These are phyloP conservation scores for Coniochaeta sp. DNA, from an alignment of 2,329 filamentous ascomycete genomes.

Conservation along the genomic window DNA sequence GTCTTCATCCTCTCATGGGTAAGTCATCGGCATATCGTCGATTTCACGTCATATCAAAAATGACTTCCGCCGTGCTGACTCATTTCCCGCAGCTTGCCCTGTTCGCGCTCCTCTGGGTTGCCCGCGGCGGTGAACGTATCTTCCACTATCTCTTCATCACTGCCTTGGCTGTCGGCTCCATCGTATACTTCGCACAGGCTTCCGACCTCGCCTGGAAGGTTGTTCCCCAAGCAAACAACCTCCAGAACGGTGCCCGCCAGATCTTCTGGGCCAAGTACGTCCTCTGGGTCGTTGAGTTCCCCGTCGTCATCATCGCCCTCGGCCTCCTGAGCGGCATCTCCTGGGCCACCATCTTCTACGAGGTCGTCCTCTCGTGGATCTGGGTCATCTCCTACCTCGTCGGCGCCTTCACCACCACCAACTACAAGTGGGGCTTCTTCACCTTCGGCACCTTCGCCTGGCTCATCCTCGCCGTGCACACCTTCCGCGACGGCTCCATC, in stretches of 20 bases:
- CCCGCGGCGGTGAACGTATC: slow-evolving; percentile 39
- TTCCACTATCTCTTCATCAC: slow-evolving; percentile 50
- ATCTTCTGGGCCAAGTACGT: slow-evolving; percentile 50
- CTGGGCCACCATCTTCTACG: slow-evolving; percentile 48
- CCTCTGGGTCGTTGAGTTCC: slow-evolving; percentile 45
- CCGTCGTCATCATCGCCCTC: slow-evolving; percentile 34
- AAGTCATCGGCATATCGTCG: slow-evolving; percentile 9
- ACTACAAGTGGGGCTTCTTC: slow-evolving; percentile 53
- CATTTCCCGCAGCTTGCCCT: slow-evolving; percentile 26
- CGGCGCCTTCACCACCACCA: slow-evolving; percentile 36
- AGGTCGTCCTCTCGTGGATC: slow-evolving; percentile 40
- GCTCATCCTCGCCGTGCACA: slow-evolving; percentile 36
- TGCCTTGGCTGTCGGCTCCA: slow-evolving; percentile 37
- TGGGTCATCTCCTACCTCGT: slow-evolving; percentile 45
- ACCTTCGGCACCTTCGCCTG: slow-evolving; percentile 41
- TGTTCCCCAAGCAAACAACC: slow-evolving; percentile 27
- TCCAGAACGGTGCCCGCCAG: slow-evolving; percentile 28
- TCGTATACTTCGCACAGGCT: slow-evolving; percentile 44
- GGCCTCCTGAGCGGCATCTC: slow-evolving; percentile 43
- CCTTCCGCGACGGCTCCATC: slow-evolving; percentile 27
- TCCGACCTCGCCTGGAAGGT: slow-evolving; percentile 39
- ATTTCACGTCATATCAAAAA: background rate
- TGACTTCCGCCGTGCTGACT: background rate
- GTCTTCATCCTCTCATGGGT: slow-evolving; percentile 39
- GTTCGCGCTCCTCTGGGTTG: slow-evolving; percentile 30